Evolutionary conservation across 1,139 yeast genomes (phyloP).

Genomic region (Debaryomyces subglobosus): DNA sequence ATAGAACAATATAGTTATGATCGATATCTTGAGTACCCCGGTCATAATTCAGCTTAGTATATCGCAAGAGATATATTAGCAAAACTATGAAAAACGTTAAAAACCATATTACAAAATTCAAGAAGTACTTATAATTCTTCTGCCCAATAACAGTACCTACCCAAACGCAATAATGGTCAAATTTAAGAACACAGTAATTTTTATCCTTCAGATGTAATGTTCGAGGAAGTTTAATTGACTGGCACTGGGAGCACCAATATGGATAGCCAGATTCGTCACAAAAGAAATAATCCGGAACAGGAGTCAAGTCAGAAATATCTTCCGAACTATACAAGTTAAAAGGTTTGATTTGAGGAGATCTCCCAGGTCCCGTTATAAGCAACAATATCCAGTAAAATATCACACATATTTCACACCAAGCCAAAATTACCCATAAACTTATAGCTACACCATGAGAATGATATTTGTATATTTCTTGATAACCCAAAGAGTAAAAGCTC

Average conservation of each 20-base stretch:
- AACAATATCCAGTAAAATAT: constrained; percentile 37
- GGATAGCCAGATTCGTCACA: constrained; percentile 68
- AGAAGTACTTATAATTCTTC: constrained; percentile 53
- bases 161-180: constrained; percentile 72
- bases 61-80: constrained; percentile 28
- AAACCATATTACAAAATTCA: constrained; percentile 48
- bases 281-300: constrained; percentile 52
- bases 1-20: constrained; percentile 49
- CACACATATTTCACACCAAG: constrained; percentile 26
- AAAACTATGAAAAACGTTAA: constrained; percentile 32
- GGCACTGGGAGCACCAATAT: constrained; percentile 57
- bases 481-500: constrained; percentile 39
- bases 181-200: constrained; percentile 52
- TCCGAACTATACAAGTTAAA: constrained; percentile 29
- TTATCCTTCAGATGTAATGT: constrained; percentile 56
- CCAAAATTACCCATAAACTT: constrained; percentile 37
- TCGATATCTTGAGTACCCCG: constrained; percentile 33
- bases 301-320: constrained; percentile 14
- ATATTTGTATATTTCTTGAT: constrained; percentile 34
- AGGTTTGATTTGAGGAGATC: constrained; percentile 25
- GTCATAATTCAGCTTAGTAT: constrained; percentile 27
- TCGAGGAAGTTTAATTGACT: constrained; percentile 55
- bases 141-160: constrained; percentile 62
- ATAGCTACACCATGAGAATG: constrained; percentile 38
- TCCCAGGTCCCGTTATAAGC: constrained; percentile 39